Evolutionary conservation across 495 filamentous ascomycete species (phyloP), one percentile per base, ranked within the genome.

Genomic region (Glonium stellatum): DNA sequence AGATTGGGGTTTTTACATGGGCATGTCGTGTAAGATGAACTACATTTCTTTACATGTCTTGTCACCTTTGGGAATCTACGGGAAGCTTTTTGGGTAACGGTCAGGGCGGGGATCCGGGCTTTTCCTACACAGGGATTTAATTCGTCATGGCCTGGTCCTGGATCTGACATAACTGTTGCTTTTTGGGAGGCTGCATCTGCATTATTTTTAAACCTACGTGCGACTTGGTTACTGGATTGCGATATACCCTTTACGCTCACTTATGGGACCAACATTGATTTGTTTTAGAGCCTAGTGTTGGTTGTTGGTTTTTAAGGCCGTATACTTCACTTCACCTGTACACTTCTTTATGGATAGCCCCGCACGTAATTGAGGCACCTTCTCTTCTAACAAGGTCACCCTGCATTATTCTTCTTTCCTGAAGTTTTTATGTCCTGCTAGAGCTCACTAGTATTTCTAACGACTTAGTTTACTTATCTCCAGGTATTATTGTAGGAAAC

Each of bases 241-340:
- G 53, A 57, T 62, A 62, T 62, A 62, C 59, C 59, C 59, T 62
- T 47, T 22, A 62, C 59, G 46, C 59, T 62, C 59, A 44, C 39
- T 44, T 44, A 4, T 44, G 13, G 27, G 27, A 31, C 27, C 27
- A 31, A 31, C 27, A 3, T 31, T 31, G 27, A 31, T 31, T 31
- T 31, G 6, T 31, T 31, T 31, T 31, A 31, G 27, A 31, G 27
- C 27, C 27, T 31, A 31, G 6, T 31, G 27, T 31, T 31, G 27
- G 27, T 31, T n/a, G 27, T 31, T 31, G 27, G 27, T 2, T 2
- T 31, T 31, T 31, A 31, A 31, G 27, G 27, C 27, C 27, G 6
- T 31, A 31, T 31, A 4, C 39, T 44, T 44, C 39, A 18, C 39
- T 44, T 44, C 39, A 15, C 1, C 18, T 44, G 39, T 44, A 44